A percentile compares a stretch with the other conserved stretches of the same genome.
These are phyloP conservation scores for Schizopora paradoxa DNA, from an alignment of 1,284 basidiomycete species.

Conservation along the genomic window DNA sequence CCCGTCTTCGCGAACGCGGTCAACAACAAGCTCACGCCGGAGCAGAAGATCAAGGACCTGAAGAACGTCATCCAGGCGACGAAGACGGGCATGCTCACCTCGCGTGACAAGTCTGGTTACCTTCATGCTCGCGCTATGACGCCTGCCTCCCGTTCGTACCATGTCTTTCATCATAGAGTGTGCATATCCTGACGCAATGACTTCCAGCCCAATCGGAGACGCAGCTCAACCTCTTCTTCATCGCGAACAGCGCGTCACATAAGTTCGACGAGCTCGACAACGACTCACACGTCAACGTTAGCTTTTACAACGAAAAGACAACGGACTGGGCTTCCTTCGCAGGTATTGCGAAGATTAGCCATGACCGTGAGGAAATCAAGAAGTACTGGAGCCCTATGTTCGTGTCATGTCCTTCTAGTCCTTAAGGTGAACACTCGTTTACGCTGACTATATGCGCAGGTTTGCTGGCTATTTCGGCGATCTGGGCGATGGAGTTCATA, in stretches of 20 bases:
- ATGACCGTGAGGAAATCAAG: conserved; percentile 61
- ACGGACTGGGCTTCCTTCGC: conserved; percentile 85
- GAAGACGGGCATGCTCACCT: conserved; percentile 76
- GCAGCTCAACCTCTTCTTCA: conserved; percentile 58
- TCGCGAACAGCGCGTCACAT: conserved; percentile 71
- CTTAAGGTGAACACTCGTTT: not conserved
- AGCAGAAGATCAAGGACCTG: conserved; percentile 63
- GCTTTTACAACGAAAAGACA: conserved; percentile 65
- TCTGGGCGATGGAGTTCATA: conserved; percentile 82
- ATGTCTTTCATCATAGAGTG: not conserved
- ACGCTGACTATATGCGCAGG: conserved; percentile 29
- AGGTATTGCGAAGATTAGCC: conserved; percentile 64
- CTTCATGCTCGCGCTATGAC: conserved; percentile 84
- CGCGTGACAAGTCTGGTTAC: conserved; percentile 65
- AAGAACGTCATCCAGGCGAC: conserved; percentile 56
- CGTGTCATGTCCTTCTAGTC: conserved; percentile 22
- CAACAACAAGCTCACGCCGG: conserved; percentile 45
- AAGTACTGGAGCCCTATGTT: conserved; percentile 64
- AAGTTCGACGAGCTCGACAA: conserved; percentile 77
- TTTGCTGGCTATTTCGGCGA: conserved; percentile 82
- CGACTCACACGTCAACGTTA: conserved; percentile 75
- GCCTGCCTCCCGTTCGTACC: conserved; percentile 54
- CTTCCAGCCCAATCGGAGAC: conserved; percentile 40
- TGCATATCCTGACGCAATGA: conserved; percentile 1
- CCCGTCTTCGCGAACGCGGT: conserved; percentile 60